A percentile compares a stretch with the other conserved stretches of the same genome.
Evolutionary conservation across 75 land plant genomes (phyloP).

Genomic region (Larix kaempferi): DNA sequence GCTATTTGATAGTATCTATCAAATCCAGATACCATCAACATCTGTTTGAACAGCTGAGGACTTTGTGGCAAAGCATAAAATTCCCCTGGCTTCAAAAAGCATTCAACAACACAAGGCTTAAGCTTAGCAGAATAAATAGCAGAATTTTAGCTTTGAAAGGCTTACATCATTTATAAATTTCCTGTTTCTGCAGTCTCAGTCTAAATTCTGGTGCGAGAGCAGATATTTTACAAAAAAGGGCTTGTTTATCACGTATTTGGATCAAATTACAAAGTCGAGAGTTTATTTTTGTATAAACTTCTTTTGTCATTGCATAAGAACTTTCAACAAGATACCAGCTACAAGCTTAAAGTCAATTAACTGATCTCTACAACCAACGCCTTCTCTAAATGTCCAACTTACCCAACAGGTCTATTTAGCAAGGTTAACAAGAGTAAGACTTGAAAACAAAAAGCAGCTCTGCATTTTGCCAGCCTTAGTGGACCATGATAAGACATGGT

Average conservation of each 20-base stretch:
- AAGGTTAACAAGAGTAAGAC: neutral
- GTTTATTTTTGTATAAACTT: neutral
- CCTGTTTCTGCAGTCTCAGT: neutral
- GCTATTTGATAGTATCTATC: constrained; percentile 95
- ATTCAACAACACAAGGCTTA: neutral
- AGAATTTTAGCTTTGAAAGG: neutral
- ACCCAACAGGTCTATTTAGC: neutral
- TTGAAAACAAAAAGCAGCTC: neutral
- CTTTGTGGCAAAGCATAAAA: constrained; percentile 99
- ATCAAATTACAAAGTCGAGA: neutral
- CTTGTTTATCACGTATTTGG: neutral
- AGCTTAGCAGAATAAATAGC: neutral
- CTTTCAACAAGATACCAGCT: neutral
- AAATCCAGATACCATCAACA: constrained; percentile 95
- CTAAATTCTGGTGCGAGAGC: neutral
- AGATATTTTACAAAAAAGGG: neutral
- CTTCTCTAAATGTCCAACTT: neutral
- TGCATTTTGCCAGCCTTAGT: neutral
- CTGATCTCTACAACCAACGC: neutral
- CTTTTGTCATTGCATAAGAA: neutral
- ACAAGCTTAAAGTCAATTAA: neutral
- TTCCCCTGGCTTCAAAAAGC: constrained; percentile 79
- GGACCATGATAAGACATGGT: neutral
- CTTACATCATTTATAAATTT: neutral
- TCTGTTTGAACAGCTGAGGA: constrained; percentile 96